Evolutionary conservation across 2,329 filamentous ascomycete species (phyloP), one percentile per base, ranked within the genome.

Genomic region (Neopestalotiopsis sp.): DNA sequence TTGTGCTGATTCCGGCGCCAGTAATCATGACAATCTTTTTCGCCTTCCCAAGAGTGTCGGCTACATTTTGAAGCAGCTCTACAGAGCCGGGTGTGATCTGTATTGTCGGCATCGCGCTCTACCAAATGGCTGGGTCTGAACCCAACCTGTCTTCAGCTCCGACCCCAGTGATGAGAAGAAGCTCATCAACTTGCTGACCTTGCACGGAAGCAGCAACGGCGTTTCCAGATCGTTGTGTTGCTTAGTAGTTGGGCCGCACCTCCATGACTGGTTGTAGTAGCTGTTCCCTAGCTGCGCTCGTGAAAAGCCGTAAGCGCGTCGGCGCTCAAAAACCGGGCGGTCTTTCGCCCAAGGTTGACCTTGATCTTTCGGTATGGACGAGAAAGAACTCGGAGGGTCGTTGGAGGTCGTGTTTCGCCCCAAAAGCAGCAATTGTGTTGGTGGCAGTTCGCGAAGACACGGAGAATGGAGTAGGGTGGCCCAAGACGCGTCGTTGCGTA

Each of bases 1-100:
- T 93, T 65, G 91, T 93, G 76, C 90, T 92, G 76, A 93, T 93
- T 66, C 91, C 91, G 63, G 91, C 91, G 64, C 91, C 91, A 0
- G 91, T 93, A 40, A 93, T 84, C 24, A 93, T 88, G 9, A 93
- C 85, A n/a, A 92, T 85, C 77, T 92, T 93, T 71, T 86, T 88
- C 12, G 91, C 87, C 76, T 89, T 90, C 71, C 86, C 85, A 59
- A 93, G 81, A 3, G 84, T 80, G 75, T 92, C 87, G 74, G 91
- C 91, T 72, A 93, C 88, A 40, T 87, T 81, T 74, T 91, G 89
- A n/a, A 93, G 83, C 65, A 84, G 81, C 71, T 85, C 82, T 72
- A 83, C 81, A 70, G 87, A 84, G 56, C 81, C 80, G 10, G 86
- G 83, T 56, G 82, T 82, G 68, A 90, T 85, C 71, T 89, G 88